Conservation (phyloP, 2,329 filamentous ascomycete genomes). For the Colletotrichum sp. region DNA sequence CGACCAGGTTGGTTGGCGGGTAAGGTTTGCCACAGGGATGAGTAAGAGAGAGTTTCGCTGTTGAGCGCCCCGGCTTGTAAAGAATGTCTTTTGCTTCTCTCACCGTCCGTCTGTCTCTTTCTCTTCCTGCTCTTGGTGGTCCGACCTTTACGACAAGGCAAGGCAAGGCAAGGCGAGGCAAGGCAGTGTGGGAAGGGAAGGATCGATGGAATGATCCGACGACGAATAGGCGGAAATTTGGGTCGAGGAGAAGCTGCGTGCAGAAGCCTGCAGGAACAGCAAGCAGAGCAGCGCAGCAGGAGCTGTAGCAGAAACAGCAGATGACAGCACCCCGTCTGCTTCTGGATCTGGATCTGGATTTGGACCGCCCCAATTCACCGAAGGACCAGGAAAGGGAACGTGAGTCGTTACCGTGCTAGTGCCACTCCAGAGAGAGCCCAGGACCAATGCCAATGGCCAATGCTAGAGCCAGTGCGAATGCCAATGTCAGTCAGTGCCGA, state of each 20-base stretch:
- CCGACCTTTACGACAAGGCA: neutral
- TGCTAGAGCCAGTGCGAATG: conserved; percentile 7
- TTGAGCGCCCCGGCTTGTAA: neutral
- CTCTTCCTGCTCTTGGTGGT: neutral
- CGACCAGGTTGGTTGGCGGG: neutral
- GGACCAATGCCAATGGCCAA: conserved; percentile 17
- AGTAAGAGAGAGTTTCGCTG: neutral
- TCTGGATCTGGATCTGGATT: neutral
- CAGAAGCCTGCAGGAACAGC: neutral
- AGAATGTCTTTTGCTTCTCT: neutral
- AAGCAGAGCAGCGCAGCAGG: neutral
- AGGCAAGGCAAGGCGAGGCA: neutral
- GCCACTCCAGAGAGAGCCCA: conserved; percentile 10
- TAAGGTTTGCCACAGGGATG: conserved; percentile 21
- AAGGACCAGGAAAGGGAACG: conserved; percentile 13
- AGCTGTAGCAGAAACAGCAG: neutral
- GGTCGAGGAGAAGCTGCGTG: neutral
- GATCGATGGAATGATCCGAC: neutral
- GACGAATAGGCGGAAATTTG: neutral
- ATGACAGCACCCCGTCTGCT: neutral
- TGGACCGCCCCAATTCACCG: neutral
- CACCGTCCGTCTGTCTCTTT: neutral
- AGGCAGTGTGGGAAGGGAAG: neutral
- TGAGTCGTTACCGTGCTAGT: conserved; percentile 20
- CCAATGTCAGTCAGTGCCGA: conserved; percentile 2